Base-by-base conservation (phyloP, 768 basidiomycete genomes). In the Hygrophoropsis aurantiaca region DNA sequence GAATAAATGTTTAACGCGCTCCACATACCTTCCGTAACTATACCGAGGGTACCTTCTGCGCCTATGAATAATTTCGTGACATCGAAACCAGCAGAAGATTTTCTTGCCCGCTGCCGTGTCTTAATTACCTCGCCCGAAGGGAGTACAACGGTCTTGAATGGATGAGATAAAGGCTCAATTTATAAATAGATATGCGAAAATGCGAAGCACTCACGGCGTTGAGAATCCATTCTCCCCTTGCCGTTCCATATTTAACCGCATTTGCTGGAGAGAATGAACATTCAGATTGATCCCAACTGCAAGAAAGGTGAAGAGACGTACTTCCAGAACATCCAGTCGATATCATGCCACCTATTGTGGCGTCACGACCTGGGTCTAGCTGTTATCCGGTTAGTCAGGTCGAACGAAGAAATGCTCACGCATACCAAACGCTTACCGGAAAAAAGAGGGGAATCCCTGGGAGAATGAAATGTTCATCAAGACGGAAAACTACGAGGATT, bases 41-140 rank as follows among this genome's bases (percentile, higher is more conserved):
- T 85, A 2, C 90, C 90, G 24, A 92, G 64, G 0, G 89, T 92
- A 2, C 90, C 90, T 65, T 93, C 90, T 2, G 87, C 87, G 4
- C 90, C 90, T 46, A 91, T 85, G 67, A 91, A 90, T 5, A 90
- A 60, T 62, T 91, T 91, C 0, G 87, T 90, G 2, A 77, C 73
- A 58, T 93, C 91, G 58, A 85, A 91, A 0, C 91, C 90, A 0
- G 89, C 86, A 0, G 89, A 78, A 3, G 87, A 90, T 61, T 94
- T 92, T 24, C 87, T 70, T 15, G 84, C 81, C 23, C 84, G 69
- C 42, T 78, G 72, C n/a, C 89, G 78, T 0, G 91, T 94, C 58
- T 91, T 90, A 57, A 94, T 83, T 10, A 94, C 82, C 57, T 89
- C 79, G 9, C 90, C 89, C 43, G 75, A 80, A 2, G 90, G 87